A percentile compares a stretch with the other conserved stretches of the same genome.
Evolutionary conservation across 2,329 filamentous ascomycete species (phyloP).

Genomic region (Verticillium nonalfalfae): DNA sequence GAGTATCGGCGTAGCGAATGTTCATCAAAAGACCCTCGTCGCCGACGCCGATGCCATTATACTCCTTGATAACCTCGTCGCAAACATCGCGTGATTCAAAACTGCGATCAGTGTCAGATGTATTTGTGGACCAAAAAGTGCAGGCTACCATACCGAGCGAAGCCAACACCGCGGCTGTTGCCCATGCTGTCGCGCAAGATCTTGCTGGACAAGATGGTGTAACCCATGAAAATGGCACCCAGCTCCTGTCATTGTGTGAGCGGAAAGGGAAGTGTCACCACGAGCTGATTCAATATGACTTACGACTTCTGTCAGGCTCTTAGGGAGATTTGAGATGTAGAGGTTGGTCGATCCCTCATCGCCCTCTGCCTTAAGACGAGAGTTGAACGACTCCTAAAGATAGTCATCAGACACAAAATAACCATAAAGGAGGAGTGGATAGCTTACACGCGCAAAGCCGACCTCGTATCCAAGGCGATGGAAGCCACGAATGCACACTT

Average conservation of each 20-base stretch:
- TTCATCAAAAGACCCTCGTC: constrained; percentile 80
- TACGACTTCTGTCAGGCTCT: constrained; percentile 85
- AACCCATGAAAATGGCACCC: constrained; percentile 70
- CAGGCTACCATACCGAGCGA: constrained; percentile 68
- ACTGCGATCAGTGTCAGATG: constrained; percentile 35
- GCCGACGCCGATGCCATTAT: constrained; percentile 72
- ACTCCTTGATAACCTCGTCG: constrained; percentile 80
- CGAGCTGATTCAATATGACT: constrained; percentile 22
- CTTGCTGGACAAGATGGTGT: constrained; percentile 85
- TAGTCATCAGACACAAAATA: constrained; percentile 17
- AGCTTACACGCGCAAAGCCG: constrained; percentile 81
- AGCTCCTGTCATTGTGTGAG: constrained; percentile 48
- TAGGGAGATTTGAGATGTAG: constrained; percentile 95
- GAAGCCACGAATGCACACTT: constrained; percentile 94
- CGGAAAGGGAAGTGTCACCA: background rate
- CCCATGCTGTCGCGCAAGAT: constrained; percentile 89
- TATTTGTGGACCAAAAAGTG: background rate
- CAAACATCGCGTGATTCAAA: constrained; percentile 88
- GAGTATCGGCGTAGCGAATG: constrained; percentile 94
- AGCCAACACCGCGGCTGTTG: constrained; percentile 93
- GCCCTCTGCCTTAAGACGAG: constrained; percentile 91
- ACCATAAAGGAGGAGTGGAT: constrained; percentile 2
- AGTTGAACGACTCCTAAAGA: constrained; percentile 88
- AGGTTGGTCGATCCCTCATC: constrained; percentile 89
- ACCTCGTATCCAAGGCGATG: constrained; percentile 94